These are phyloP conservation scores for Skeletonema marinoi DNA, from an alignment of 108 stramenopile species.

Conservation along the genomic window DNA sequence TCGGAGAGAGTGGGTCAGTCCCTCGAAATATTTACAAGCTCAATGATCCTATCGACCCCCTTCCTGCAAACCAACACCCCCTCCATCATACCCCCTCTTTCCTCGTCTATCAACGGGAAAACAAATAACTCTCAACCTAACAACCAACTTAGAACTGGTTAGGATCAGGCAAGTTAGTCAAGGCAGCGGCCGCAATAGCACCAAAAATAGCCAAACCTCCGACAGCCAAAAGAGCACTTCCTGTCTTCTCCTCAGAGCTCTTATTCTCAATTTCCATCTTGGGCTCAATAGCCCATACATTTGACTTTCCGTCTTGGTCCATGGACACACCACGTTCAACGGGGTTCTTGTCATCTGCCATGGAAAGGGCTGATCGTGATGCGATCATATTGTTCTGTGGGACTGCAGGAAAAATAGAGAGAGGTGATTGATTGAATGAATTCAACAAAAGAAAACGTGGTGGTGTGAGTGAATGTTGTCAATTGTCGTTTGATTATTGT, in stretches of 20 bases:
- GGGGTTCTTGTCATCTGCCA: constrained; percentile 16
- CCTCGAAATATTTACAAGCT: not conserved
- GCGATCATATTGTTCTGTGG: constrained; percentile 12
- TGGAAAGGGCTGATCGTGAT: constrained; percentile 9
- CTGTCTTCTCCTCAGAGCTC: constrained; percentile 75
- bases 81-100: not conserved
- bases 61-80: not conserved
- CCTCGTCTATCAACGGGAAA: not conserved
- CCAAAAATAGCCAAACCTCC: constrained; percentile 80
- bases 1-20: not conserved
- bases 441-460: not conserved
- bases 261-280: constrained; percentile 92
- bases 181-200: constrained; percentile 67
- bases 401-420: not conserved
- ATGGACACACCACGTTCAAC: constrained; percentile 86
- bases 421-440: not conserved
- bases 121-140: not conserved
- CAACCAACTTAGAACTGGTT: constrained; percentile 77
- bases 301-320: constrained; percentile 94
- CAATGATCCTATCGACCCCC: not conserved
- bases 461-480: not conserved
- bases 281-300: constrained; percentile 98
- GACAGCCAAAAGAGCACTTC: constrained; percentile 59
- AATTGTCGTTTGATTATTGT: not conserved
- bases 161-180: constrained; percentile 87